Evolutionary conservation across 2,329 filamentous ascomycete species (phyloP).

Genomic region (Colletotrichum costaricense): DNA sequence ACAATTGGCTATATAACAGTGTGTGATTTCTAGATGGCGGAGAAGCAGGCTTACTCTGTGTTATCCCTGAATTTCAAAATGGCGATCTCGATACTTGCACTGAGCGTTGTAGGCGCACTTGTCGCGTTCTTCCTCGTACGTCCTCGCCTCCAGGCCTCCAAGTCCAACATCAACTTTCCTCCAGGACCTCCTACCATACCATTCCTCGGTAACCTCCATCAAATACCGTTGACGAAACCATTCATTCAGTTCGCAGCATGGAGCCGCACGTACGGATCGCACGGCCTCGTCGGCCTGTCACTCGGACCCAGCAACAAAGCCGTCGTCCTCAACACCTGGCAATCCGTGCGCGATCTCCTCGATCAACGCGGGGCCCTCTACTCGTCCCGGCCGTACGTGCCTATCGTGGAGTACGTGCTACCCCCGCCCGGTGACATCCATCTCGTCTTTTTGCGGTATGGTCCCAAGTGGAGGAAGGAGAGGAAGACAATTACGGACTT

Average conservation of each 20-base stretch:
- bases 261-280: constrained; percentile 44
- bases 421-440: constrained; percentile 17
- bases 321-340: constrained; percentile 46
- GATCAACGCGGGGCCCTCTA: constrained; percentile 50
- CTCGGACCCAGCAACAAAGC: constrained; percentile 42
- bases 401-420: constrained; percentile 36
- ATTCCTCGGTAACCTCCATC: constrained; percentile 41
- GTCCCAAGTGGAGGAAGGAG: constrained; percentile 9
- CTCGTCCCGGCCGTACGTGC: constrained; percentile 47
- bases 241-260: constrained; percentile 45
- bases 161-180: constrained; percentile 30
- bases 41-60: not conserved
- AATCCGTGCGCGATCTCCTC: constrained; percentile 48
- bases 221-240: constrained; percentile 40
- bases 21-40: not conserved
- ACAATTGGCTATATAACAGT: not conserved
- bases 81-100: not conserved
- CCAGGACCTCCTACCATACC: constrained; percentile 39
- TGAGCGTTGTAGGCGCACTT: not conserved
- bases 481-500: constrained; percentile 2
- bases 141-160: not conserved
- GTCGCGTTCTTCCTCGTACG: not conserved
- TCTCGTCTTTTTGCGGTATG: constrained; percentile 16
- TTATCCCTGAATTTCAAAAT: not conserved
- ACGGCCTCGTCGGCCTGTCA: constrained; percentile 44